Percentiles rank a stretch among this genome's conserved stretches.
phyloP scores from a whole-genome alignment of 225 moss, liverwort and hornwort species.

The Takakia lepidozioides region DNA sequence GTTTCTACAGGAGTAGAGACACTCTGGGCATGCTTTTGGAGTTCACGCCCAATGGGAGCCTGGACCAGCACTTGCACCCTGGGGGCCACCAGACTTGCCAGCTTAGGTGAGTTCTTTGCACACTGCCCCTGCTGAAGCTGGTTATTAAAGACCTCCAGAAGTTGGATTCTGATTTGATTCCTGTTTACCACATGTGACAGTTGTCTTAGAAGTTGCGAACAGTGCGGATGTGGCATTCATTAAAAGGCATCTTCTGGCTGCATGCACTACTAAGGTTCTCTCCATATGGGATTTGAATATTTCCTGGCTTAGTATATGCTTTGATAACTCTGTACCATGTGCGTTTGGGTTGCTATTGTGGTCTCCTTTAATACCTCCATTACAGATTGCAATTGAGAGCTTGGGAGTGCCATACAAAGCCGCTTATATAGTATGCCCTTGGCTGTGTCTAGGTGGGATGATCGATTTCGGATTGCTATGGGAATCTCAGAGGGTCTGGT shows the following conservation, averaged over 20 bases:
- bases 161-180: background rate
- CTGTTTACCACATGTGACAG: no score
- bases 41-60: conserved; percentile 38
- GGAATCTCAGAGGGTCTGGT: conserved; percentile 41
- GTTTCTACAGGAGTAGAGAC: conserved; percentile 33
- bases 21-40: conserved; percentile 40
- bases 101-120: conserved; percentile 17
- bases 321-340: no score
- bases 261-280: background rate
- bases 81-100: conserved; percentile 35
- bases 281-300: background rate
- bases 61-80: conserved; percentile 49
- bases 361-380: no score
- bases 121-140: background rate
- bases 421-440: background rate
- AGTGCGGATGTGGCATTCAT: no score
- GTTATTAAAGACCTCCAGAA: background rate
- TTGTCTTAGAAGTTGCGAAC: no score
- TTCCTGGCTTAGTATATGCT: no score
- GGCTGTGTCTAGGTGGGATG: conserved; percentile 28
- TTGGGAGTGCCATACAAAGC: background rate
- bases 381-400: no score
- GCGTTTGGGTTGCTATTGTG: no score
- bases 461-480: conserved; percentile 41
- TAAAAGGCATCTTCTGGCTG: background rate